These are phyloP conservation scores for Pichia sp. DNA, from an alignment of 1,139 yeast genomes.

Conservation along the genomic window DNA sequence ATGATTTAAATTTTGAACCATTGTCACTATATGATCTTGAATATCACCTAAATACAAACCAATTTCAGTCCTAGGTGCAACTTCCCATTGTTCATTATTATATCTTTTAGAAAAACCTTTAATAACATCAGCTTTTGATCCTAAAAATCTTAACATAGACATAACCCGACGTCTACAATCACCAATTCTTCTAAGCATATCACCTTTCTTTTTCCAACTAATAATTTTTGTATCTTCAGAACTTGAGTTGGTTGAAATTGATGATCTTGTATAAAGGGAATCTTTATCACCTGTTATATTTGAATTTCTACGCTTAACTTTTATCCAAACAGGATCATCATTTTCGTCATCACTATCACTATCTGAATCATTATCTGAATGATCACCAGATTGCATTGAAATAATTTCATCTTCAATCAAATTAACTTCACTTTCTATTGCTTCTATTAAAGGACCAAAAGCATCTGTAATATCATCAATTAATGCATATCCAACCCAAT, in stretches of 20 bases:
- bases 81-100: slow-evolving; percentile 77
- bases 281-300: slow-evolving; percentile 22
- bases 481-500: slow-evolving; percentile 95
- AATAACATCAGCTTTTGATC: slow-evolving; percentile 93
- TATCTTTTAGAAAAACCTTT: slow-evolving; percentile 90
- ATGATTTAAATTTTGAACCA: slow-evolving; percentile 92
- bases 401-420: slow-evolving; percentile 86
- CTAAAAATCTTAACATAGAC: slow-evolving; percentile 77
- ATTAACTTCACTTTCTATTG: slow-evolving; percentile 89
- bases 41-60: slow-evolving; percentile 92
- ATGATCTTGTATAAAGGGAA: slow-evolving; percentile 14
- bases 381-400: slow-evolving; percentile 71
- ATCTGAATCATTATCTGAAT: slow-evolving; percentile 39
- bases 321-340: slow-evolving; percentile 23
- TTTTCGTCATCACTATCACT: slow-evolving; percentile 25
- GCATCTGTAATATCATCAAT: slow-evolving; percentile 97
- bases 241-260: slow-evolving; percentile 28
- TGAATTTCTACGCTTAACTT: slow-evolving; percentile 27
- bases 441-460: slow-evolving; percentile 92
- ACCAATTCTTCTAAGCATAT: slow-evolving; percentile 90
- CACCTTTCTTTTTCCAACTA: slow-evolving; percentile 89
- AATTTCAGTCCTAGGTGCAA: slow-evolving; percentile 68
- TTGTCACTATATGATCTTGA: slow-evolving; percentile 90
- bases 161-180: slow-evolving; percentile 92
- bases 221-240: slow-evolving; percentile 48